Percentiles rank a stretch among this genome's conserved stretches.
Evolutionary conservation across 148 eudicot genomes (phyloP).

Genomic region (Beta vulgaris): DNA sequence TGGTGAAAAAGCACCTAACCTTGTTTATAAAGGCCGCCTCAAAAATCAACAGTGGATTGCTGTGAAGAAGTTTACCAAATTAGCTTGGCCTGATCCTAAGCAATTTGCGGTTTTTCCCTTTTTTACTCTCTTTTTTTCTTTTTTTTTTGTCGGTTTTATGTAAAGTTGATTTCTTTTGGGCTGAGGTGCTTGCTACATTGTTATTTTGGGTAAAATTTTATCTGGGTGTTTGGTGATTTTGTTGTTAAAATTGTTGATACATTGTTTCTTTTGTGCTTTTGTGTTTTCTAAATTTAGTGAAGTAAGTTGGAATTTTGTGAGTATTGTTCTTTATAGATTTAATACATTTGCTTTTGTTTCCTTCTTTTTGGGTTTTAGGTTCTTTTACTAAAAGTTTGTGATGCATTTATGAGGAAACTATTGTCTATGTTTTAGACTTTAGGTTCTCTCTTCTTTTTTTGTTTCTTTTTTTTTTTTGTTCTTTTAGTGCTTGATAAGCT

Average conservation of each 20-base stretch:
- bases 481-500: constrained; percentile 12
- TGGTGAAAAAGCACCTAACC: constrained; percentile 70
- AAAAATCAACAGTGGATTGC: constrained; percentile 69
- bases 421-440: neutral
- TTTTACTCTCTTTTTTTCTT: neutral
- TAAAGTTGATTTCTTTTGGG: constrained; percentile 8
- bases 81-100: constrained; percentile 89
- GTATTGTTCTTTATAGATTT: neutral
- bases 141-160: constrained; percentile 6
- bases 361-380: neutral
- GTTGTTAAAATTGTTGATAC: constrained; percentile 7
- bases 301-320: neutral
- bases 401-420: constrained; percentile 11
- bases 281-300: neutral
- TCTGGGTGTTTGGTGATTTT: constrained; percentile 3
- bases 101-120: constrained; percentile 58
- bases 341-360: neutral
- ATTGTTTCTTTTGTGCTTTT: constrained; percentile 7
- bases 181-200: neutral
- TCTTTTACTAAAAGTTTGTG: constrained; percentile 4
- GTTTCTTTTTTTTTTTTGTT: neutral
- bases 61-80: constrained; percentile 70
- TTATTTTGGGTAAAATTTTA: constrained; percentile 3
- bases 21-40: constrained; percentile 69
- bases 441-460: neutral